Conservation (phyloP, 345 rosid species). For the Salix arbutifolia region DNA sequence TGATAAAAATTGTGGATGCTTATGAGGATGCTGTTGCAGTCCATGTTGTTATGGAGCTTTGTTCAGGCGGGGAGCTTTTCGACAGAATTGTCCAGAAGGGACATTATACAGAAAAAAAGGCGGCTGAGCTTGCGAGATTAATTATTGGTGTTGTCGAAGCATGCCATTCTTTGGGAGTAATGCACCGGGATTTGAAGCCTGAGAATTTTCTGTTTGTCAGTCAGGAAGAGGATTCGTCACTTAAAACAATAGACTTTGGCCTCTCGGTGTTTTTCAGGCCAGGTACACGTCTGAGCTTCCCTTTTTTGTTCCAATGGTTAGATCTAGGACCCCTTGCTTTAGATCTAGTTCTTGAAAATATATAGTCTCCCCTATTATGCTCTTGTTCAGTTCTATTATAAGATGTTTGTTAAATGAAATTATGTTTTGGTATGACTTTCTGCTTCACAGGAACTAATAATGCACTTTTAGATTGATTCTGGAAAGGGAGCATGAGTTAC, state of each 20-base stretch:
- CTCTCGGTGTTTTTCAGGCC: conserved; percentile 90
- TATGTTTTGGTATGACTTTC: neutral
- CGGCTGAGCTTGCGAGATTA: conserved; percentile 74
- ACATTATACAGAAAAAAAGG: conserved; percentile 77
- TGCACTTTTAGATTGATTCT: neutral
- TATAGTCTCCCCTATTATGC: neutral
- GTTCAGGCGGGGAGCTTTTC: conserved; percentile 91
- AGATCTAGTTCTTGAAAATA: neutral
- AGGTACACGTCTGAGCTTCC: conserved; percentile 36
- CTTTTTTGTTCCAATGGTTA: neutral
- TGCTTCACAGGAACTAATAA: neutral
- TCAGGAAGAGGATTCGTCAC: conserved; percentile 65
- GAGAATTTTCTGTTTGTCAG: conserved; percentile 81
- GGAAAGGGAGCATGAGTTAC: neutral
- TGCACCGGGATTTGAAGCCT: conserved; percentile 97
- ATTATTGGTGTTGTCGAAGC: conserved; percentile 86
- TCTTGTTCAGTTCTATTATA: neutral
- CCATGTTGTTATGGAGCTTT: conserved; percentile 87
- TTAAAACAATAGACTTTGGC: conserved; percentile 89
- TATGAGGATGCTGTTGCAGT: conserved; percentile 89
- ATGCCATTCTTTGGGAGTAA: conserved; percentile 92
- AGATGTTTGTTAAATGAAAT: neutral
- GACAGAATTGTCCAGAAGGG: conserved; percentile 91
- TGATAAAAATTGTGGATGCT: conserved; percentile 73
- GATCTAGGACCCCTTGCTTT: neutral